phyloP scores from a whole-genome alignment of 2,329 filamentous ascomycete genomes.

The Monilinia fructicola region DNA sequence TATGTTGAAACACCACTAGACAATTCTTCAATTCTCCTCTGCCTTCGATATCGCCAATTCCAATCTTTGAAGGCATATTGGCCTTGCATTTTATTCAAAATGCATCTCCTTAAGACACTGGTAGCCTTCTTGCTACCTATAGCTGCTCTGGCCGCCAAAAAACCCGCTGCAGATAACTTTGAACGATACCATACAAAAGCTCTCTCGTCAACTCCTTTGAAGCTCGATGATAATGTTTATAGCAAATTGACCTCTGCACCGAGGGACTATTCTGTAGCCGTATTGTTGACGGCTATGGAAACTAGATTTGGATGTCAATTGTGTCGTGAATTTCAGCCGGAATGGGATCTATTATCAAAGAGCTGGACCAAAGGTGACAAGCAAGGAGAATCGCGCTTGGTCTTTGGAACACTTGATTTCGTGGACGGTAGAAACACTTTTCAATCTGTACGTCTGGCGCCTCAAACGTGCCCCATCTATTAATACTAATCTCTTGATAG shows the following conservation, averaged over 20 bases:
- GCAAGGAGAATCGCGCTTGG: constrained; percentile 65
- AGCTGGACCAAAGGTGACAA: constrained; percentile 88
- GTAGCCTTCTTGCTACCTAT: constrained; percentile 62
- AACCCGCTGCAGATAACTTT: constrained; percentile 66
- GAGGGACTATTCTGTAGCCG: constrained; percentile 77
- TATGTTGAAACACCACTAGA: constrained; percentile 3
- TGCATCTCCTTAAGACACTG: constrained; percentile 67
- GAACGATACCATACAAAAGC: constrained; percentile 67
- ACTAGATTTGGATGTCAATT: constrained; percentile 79
- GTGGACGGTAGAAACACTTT: constrained; percentile 79
- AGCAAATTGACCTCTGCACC: constrained; percentile 71
- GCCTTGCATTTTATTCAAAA: constrained; percentile 46
- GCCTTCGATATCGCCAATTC: not conserved
- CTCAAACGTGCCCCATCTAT: not conserved
- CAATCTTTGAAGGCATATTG: constrained; percentile 18
- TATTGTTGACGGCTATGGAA: constrained; percentile 86
- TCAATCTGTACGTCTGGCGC: constrained; percentile 63
- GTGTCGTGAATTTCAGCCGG: constrained; percentile 88
- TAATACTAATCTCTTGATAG: constrained; percentile 49
- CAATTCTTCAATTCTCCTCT: constrained; percentile 2
- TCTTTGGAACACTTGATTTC: constrained; percentile 89
- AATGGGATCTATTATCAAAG: constrained; percentile 83
- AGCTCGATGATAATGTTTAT: constrained; percentile 76
- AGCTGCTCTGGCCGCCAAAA: constrained; percentile 60
- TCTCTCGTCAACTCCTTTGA: constrained; percentile 64